A percentile compares a stretch with the other conserved stretches of the same genome.
phyloP scores from a whole-genome alignment of 1,284 basidiomycete genomes.

The Polyporus tsugae region DNA sequence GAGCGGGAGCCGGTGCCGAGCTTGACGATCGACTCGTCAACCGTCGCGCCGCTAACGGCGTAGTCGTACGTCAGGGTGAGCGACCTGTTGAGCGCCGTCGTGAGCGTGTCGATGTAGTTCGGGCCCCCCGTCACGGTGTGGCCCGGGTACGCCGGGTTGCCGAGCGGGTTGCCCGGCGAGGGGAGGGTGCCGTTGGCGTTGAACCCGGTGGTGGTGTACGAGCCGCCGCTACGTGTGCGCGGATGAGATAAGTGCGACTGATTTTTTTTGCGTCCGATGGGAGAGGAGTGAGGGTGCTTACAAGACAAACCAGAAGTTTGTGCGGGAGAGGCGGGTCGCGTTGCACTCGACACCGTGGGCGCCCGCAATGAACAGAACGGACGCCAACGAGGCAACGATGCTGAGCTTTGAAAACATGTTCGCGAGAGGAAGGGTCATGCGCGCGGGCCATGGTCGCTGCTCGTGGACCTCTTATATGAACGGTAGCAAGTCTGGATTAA shows the following conservation, averaged over 20 bases:
- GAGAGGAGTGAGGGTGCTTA: slow-evolving; percentile 34
- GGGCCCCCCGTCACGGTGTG: slow-evolving; percentile 58
- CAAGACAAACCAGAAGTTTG: slow-evolving; percentile 62
- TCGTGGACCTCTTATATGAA: neutral
- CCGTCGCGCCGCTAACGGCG: slow-evolving; percentile 67
- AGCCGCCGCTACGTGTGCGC: slow-evolving; percentile 56
- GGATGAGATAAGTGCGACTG: too few species aligned
- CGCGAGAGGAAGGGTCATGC: neutral
- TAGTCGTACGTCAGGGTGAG: slow-evolving; percentile 65
- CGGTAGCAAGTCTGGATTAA: neutral
- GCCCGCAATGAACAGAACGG: slow-evolving; percentile 32
- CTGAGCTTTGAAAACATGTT: slow-evolving; percentile 29
- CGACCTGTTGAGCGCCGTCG: slow-evolving; percentile 59
- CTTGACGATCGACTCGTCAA: slow-evolving; percentile 57
- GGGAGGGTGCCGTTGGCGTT: slow-evolving; percentile 50
- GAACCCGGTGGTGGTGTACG: slow-evolving; percentile 66
- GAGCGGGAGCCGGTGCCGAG: slow-evolving; percentile 57
- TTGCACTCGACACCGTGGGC: slow-evolving; percentile 29
- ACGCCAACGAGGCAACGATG: slow-evolving; percentile 22
- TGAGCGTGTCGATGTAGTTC: slow-evolving; percentile 64
- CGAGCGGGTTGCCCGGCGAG: slow-evolving; percentile 56
- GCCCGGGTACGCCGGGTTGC: slow-evolving; percentile 68
- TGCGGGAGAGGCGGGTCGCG: slow-evolving; percentile 15
- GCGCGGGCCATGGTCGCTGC: neutral
- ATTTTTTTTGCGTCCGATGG: neutral